Percentiles rank a stretch among this genome's conserved stretches.
Evolutionary conservation across 352 stramenopile genomes (phyloP).

Genomic region (Globisporangium viniferum): DNA sequence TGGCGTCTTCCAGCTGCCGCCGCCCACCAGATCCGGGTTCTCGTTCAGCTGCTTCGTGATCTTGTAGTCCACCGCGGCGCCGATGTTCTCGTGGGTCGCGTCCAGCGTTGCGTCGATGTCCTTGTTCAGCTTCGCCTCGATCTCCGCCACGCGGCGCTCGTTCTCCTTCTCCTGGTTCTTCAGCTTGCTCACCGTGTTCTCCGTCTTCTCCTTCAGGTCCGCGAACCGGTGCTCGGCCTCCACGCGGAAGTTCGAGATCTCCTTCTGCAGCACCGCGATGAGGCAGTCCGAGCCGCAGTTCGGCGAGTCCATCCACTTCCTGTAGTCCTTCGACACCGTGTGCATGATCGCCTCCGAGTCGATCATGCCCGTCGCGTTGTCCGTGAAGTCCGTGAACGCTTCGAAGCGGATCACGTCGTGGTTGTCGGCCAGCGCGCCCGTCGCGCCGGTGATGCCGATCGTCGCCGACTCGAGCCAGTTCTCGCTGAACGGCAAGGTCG

Average conservation of each 20-base stretch:
- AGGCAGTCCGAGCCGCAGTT: constrained; percentile 74
- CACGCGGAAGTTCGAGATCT: constrained; percentile 76
- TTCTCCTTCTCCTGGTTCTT: constrained; percentile 75
- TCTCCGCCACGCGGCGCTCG: constrained; percentile 65
- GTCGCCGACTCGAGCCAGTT: constrained; percentile 60
- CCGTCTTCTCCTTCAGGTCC: constrained; percentile 85
- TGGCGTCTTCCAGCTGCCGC: constrained; percentile 72
- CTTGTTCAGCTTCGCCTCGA: constrained; percentile 58
- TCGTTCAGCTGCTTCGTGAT: constrained; percentile 77
- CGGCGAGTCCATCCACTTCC: constrained; percentile 77
- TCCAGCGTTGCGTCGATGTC: constrained; percentile 66
- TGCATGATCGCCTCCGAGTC: constrained; percentile 77
- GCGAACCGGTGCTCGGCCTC: constrained; percentile 80
- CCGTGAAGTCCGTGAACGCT: constrained; percentile 55
- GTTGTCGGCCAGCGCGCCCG: constrained; percentile 79
- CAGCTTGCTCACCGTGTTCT: constrained; percentile 73
- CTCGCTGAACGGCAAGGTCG: constrained; percentile 54
- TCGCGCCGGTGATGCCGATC: constrained; percentile 76
- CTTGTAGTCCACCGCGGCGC: constrained; percentile 64
- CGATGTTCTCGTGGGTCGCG: constrained; percentile 54
- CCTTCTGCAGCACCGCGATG: constrained; percentile 76
- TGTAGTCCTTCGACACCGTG: constrained; percentile 82
- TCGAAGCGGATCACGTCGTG: constrained; percentile 84
- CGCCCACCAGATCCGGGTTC: constrained; percentile 49
- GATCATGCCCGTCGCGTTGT: constrained; percentile 34